phyloP scores from a whole-genome alignment of 2,329 filamentous ascomycete genomes.

The Dryadomyces sulphureus region DNA sequence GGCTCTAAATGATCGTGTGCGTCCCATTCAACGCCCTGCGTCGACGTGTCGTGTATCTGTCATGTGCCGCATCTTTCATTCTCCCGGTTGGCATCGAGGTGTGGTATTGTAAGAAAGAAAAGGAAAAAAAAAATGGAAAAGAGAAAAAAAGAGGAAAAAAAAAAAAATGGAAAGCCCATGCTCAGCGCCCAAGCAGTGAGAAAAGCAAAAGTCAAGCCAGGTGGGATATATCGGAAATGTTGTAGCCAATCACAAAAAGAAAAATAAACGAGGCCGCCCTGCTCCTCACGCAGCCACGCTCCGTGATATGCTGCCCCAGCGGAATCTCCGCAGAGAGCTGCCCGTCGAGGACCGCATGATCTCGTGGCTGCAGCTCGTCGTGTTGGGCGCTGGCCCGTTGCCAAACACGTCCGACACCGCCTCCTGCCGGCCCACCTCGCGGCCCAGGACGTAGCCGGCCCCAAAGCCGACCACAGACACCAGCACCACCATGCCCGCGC shows the following conservation, averaged over 20 bases:
- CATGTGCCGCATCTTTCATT: not conserved
- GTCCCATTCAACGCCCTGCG: not conserved
- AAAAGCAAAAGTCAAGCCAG: too few species aligned
- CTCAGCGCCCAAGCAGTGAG: too few species aligned
- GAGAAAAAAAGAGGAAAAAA: not conserved
- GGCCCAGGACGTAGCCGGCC: constrained; percentile 46
- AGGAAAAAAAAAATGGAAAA: constrained; percentile 1
- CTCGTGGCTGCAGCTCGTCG: constrained; percentile 34
- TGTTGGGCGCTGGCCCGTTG: constrained; percentile 28
- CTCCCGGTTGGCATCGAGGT: not conserved
- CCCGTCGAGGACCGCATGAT: constrained; percentile 33
- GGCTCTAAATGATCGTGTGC: not conserved
- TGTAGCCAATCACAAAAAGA: too few species aligned
- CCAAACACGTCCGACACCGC: constrained; percentile 25
- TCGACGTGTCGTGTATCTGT: not conserved
- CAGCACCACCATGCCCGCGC: constrained; percentile 51
- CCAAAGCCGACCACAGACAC: constrained; percentile 56
- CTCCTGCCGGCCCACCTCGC: constrained; percentile 51
- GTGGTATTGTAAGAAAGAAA: not conserved
- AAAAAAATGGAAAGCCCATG: not conserved
- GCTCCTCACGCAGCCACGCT: constrained; percentile 29
- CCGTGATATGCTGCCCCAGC: constrained; percentile 37
- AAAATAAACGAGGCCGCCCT: too few species aligned
- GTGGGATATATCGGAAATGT: too few species aligned
- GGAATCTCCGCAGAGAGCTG: constrained; percentile 35